Conservation (phyloP, 2,329 filamentous ascomycete species). For the Penicillium occitanis region DNA sequence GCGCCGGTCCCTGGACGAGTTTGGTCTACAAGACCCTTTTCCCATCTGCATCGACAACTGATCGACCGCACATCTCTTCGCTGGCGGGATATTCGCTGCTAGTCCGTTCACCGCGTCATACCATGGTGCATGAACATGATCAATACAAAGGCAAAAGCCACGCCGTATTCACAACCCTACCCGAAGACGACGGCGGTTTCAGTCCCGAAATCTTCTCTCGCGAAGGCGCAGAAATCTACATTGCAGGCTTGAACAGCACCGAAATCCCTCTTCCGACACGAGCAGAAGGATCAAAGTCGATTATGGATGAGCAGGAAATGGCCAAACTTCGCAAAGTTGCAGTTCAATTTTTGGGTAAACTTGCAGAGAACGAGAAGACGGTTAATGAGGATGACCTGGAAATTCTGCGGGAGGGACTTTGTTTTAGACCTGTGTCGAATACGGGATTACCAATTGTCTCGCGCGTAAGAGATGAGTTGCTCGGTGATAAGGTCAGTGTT, state of each 20-base stretch:
- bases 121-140: conserved; percentile 30
- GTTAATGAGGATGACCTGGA: conserved; percentile 55
- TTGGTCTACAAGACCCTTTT: conserved; percentile 66
- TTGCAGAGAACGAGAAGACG: conserved; percentile 26
- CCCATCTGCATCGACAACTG: conserved; percentile 47
- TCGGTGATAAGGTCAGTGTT: conserved; percentile 49
- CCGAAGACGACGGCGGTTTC: conserved; percentile 51
- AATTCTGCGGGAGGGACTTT: conserved; percentile 64
- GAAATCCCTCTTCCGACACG: conserved; percentile 59
- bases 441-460: conserved; percentile 64
- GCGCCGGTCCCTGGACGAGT: conserved; percentile 71
- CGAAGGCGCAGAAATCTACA: conserved; percentile 66
- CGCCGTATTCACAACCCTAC: conserved; percentile 66
- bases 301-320: conserved; percentile 47
- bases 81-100: conserved; percentile 73
- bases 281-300: conserved; percentile 41
- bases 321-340: conserved; percentile 34
- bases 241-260: conserved; percentile 69
- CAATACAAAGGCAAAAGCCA: conserved; percentile 56
- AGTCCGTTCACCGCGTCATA: conserved; percentile 57
- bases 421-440: conserved; percentile 69
- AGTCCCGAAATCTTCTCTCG: conserved; percentile 71
- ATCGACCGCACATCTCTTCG: conserved; percentile 58
- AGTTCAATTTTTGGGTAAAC: conserved; percentile 36
- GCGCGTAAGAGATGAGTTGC: conserved; percentile 55